These are phyloP conservation scores for Clitopilus hobsonii DNA, from an alignment of 768 basidiomycete genomes.

Conservation along the genomic window DNA sequence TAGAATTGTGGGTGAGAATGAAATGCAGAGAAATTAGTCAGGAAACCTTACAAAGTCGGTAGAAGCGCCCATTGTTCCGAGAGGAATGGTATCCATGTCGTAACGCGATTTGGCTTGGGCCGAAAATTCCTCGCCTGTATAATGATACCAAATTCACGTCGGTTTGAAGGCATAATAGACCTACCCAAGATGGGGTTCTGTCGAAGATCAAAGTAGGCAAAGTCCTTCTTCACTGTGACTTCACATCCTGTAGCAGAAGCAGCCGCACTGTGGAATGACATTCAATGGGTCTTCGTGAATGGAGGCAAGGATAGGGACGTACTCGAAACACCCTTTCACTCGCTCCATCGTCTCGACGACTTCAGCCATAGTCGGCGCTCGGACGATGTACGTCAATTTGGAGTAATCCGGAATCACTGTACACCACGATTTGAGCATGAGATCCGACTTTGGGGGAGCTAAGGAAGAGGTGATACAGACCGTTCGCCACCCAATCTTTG, in stretches of 20 bases:
- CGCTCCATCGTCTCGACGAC: conserved; percentile 50
- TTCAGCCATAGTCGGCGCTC: conserved; percentile 61
- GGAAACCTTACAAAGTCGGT: conserved; percentile 68
- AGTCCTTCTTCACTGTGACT: conserved; percentile 35
- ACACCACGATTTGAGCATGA: background rate
- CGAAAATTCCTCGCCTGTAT: background rate
- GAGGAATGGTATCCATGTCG: background rate
- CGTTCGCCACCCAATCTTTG: conserved; percentile 63
- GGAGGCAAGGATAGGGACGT: conserved; percentile 16
- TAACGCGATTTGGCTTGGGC: background rate
- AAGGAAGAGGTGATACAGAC: conserved; percentile 31
- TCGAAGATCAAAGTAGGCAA: conserved; percentile 49
- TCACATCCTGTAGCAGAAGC: conserved; percentile 58
- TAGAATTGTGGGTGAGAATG: conserved; percentile 18
- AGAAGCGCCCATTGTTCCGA: background rate
- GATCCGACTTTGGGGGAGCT: background rate
- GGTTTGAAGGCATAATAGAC: conserved; percentile 9
- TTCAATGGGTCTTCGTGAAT: conserved; percentile 6
- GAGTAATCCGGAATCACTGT: conserved; percentile 84
- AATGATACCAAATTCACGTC: background rate
- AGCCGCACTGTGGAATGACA: conserved; percentile 46
- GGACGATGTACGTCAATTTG: conserved; percentile 65
- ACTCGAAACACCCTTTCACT: conserved; percentile 71
- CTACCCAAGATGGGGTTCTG: conserved; percentile 56
- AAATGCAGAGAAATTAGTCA: conserved; percentile 5